These are phyloP conservation scores for Tylopilus sp. DNA, from an alignment of 1,284 basidiomycete genomes.

Conservation along the genomic window DNA sequence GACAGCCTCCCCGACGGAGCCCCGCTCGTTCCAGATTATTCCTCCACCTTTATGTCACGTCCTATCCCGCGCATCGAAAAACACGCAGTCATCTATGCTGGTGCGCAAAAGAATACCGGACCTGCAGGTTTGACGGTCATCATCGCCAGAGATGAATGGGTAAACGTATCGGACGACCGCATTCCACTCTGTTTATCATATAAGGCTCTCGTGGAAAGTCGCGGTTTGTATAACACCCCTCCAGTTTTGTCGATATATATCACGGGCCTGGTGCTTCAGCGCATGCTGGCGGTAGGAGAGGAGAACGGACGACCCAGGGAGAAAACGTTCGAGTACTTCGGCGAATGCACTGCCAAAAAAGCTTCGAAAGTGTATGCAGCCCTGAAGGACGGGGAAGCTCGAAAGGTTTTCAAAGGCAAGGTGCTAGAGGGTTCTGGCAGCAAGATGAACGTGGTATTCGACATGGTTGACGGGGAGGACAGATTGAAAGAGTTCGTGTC, in stretches of 20 bases:
- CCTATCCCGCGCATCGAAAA: conserved; percentile 83
- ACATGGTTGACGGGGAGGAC: conserved; percentile 63
- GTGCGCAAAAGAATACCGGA: conserved; percentile 99
- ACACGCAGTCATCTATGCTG: conserved; percentile 93
- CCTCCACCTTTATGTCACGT: conserved; percentile 96
- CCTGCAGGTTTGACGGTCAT: conserved; percentile 91
- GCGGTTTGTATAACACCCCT: conserved; percentile 93
- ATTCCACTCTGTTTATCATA: conserved; percentile 82
- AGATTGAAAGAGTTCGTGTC: conserved; percentile 69
- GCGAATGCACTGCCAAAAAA: conserved; percentile 67
- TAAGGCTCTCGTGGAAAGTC: conserved; percentile 73
- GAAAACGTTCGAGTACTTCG: conserved; percentile 72
- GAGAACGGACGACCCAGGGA: conserved; percentile 28
- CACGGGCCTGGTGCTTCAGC: conserved; percentile 78
- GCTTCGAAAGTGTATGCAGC: conserved; percentile 69
- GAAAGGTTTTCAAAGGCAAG: conserved; percentile 62
- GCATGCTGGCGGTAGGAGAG: conserved; percentile 46
- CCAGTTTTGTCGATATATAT: conserved; percentile 92
- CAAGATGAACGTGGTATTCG: conserved; percentile 93
- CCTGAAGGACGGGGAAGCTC: conserved; percentile 65
- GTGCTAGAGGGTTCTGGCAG: conserved; percentile 72
- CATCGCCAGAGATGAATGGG: conserved; percentile 88
- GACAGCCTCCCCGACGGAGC: conserved; percentile 58
- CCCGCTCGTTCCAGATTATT: conserved; percentile 93
- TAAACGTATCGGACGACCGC: conserved; percentile 61